Evolutionary conservation across 176 grass and related monocot genomes (phyloP), one percentile per base, ranked within the genome.

Genomic region (Musa acuminata): DNA sequence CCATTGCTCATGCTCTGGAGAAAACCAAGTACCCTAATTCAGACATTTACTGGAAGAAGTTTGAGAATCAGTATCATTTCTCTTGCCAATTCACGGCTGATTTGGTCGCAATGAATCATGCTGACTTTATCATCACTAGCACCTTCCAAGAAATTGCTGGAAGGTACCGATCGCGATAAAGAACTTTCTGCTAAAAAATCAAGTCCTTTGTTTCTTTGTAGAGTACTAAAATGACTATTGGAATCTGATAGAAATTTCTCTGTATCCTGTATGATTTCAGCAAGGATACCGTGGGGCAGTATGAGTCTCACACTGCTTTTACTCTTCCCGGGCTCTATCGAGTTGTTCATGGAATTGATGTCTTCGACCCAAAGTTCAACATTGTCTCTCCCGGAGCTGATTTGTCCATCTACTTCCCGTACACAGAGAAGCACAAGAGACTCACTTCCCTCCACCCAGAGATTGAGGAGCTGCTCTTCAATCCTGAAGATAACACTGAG

Each of bases 1-100:
- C 93, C 55, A 96, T 96, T 86, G 93, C 93, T 13, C 93, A 96
- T 67, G 93, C 93, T 1, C 89, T 96, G 48, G 93, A 96, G 93
- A 96, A 96, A 82, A 96, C 93, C n/a, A 96, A 96, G 85, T 96
- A 96, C 79, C 93, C 89, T 1, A 96, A 92, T 81, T 96, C 93
- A 16, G 92, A 96, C 65, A 80, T 96, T 22, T 92, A 96, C 76
- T 96, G 93, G 93, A 96, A 92, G 87, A 92, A 96, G 69, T 89
- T 96, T 72, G 92, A 96, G 87, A 86, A 96, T 43, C 92, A 96
- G 80, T 96, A 96, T 76, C 92, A 96, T 73, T 96, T 96, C 83
- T 96, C 93, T 13, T 96, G 93, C 85, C 93, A 96, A 67, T 96
- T 96, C 81, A 96, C 93, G 0, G 91, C 93, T n/a, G 93, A 96